phyloP scores from a whole-genome alignment of 176 grass and related monocot species.

The Carex myosuroides region DNA sequence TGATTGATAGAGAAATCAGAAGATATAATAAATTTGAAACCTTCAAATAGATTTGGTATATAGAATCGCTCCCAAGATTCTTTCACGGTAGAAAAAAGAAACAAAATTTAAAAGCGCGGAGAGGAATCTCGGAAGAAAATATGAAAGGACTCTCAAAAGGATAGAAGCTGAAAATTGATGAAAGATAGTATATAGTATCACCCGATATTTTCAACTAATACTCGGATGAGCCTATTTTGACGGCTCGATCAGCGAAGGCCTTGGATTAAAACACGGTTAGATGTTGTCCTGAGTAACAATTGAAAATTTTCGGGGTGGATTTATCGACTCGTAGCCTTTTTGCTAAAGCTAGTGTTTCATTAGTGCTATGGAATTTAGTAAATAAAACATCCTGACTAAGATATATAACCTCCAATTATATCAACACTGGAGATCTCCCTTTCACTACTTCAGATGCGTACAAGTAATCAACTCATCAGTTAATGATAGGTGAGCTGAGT shows the following conservation, averaged over 20 bases:
- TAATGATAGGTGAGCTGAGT: too few relatives aligned
- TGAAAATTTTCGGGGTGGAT: background rate
- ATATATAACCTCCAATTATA: background rate
- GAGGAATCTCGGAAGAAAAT: background rate
- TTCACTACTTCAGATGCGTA: background rate
- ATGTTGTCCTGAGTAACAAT: background rate
- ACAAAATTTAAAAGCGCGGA: background rate
- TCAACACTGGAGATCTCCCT: background rate
- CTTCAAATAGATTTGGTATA: slow-evolving; percentile 1
- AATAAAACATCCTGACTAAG: background rate
- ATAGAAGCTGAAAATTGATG: background rate
- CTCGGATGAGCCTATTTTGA: background rate
- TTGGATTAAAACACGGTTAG: background rate
- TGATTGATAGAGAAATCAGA: background rate
- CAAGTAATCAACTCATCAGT: background rate
- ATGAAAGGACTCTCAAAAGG: background rate
- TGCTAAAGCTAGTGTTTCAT: background rate
- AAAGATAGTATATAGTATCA: background rate
- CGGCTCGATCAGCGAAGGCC: background rate
- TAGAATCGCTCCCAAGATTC: background rate
- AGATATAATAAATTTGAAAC: background rate
- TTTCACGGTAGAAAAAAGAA: background rate
- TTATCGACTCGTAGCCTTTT: background rate
- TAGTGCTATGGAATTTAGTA: slow-evolving; percentile 4
- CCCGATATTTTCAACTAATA: background rate